These are phyloP conservation scores for Bruguiera sexangula DNA, from an alignment of 345 rosid genomes.

Conservation along the genomic window DNA sequence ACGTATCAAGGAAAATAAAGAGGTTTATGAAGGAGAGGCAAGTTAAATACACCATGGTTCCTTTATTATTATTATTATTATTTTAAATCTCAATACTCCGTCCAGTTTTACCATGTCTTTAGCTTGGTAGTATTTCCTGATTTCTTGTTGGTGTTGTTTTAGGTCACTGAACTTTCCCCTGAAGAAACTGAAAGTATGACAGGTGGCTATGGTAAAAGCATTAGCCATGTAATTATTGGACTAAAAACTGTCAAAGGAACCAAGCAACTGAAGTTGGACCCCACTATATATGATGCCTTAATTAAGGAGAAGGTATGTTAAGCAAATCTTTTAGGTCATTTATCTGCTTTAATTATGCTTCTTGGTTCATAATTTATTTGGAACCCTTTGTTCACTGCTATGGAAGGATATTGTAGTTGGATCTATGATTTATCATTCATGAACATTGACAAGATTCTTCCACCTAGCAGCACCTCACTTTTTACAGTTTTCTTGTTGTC, in stretches of 20 bases:
- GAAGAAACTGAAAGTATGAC: slow-evolving; percentile 90
- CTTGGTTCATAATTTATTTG: background rate
- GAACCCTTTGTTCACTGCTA: background rate
- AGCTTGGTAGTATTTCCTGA: slow-evolving; percentile 16
- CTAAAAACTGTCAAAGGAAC: slow-evolving; percentile 97
- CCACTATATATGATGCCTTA: slow-evolving; percentile 94
- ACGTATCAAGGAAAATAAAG: slow-evolving; percentile 95
- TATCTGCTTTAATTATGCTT: background rate
- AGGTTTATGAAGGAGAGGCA: slow-evolving; percentile 98
- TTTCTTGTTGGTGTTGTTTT: slow-evolving; percentile 19
- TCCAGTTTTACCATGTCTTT: too few species aligned
- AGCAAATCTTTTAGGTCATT: slow-evolving; percentile 13
- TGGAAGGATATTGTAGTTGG: background rate
- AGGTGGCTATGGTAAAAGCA: slow-evolving; percentile 98
- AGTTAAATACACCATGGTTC: slow-evolving; percentile 23
- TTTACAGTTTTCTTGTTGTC: background rate
- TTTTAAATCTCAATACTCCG: background rate
- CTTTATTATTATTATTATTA: background rate
- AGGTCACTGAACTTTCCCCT: slow-evolving; percentile 95
- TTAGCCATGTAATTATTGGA: slow-evolving; percentile 87
- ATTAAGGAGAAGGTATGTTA: slow-evolving; percentile 82
- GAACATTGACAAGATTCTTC: too few species aligned
- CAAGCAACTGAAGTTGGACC: slow-evolving; percentile 91
- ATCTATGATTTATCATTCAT: too few species aligned
- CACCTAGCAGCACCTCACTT: too few species aligned